These are phyloP conservation scores for Aspergillus tamarii DNA, from an alignment of 2,329 filamentous ascomycete species.

Conservation along the genomic window DNA sequence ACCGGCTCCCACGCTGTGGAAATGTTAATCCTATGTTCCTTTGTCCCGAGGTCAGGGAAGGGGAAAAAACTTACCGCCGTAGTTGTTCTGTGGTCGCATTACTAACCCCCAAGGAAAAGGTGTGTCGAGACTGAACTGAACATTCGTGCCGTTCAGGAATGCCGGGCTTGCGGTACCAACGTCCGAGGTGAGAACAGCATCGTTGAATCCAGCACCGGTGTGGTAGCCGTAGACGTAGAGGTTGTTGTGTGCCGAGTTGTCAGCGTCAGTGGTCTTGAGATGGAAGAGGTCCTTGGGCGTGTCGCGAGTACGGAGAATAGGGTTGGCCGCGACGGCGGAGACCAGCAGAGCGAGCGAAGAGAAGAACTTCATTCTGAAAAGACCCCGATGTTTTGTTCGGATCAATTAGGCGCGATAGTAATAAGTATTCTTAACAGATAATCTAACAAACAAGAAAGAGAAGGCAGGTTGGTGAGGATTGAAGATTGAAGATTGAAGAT, in stretches of 20 bases:
- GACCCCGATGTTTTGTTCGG: background rate
- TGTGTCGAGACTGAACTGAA: slow-evolving; percentile 34
- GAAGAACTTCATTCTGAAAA: slow-evolving; percentile 33
- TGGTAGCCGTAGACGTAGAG: slow-evolving; percentile 44
- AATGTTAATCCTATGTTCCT: slow-evolving; percentile 5
- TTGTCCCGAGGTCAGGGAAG: background rate
- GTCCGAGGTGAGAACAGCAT: slow-evolving; percentile 38
- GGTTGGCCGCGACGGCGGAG: slow-evolving; percentile 30
- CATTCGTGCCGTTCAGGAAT: slow-evolving; percentile 39
- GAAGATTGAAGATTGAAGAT: background rate
- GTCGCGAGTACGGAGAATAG: slow-evolving; percentile 25
- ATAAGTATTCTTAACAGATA: background rate
- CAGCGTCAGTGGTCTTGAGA: slow-evolving; percentile 37
- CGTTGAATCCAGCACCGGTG: slow-evolving; percentile 44
- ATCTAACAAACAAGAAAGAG: slow-evolving; percentile 4
- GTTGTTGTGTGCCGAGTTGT: slow-evolving; percentile 34
- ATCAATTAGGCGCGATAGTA: background rate
- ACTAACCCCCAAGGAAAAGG: slow-evolving; percentile 38
- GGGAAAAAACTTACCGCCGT: slow-evolving; percentile 35
- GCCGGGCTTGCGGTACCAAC: slow-evolving; percentile 27
- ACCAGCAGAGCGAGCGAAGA: slow-evolving; percentile 32
- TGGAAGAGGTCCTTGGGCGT: slow-evolving; percentile 30
- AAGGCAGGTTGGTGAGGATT: background rate
- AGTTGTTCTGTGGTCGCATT: slow-evolving; percentile 32
- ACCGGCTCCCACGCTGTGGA: slow-evolving; percentile 41